Evolutionary conservation across 2,329 filamentous ascomycete genomes (phyloP), one percentile per base, ranked within the genome.

Genomic region (Myrmaecium sp.): DNA sequence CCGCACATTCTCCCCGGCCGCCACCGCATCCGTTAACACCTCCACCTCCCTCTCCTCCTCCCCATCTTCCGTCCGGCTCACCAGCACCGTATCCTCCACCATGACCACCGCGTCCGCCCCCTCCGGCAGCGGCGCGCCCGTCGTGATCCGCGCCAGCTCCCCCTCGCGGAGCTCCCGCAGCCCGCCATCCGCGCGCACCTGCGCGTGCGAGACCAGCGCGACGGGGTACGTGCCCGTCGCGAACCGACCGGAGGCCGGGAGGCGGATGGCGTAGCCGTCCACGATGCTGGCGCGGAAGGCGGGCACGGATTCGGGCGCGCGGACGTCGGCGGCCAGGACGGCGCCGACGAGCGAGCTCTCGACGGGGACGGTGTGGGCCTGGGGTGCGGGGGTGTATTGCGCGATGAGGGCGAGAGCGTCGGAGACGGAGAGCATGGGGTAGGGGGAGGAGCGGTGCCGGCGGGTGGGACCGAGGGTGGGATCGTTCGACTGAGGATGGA

Each of bases 281-380:
- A 98, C 89, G 21, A 94, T 95, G 45, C 86, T 95, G 11, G 89
- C 89, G 31, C 83, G 65, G 54, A 92, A 98, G 0, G 86, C 89
- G 1, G 89, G 89, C 0, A 98, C 89, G 5, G 76, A 70, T 46
- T 94, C 86, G 4, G 56, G 55, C 0, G 89, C 82, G 20, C 61
- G 67, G 14, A 98, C 74, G 37, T 92, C 77, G 44, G 83, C 72
- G 0, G 86, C 83, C 2, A 98, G 58, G 1, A 95, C 74, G 6
- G 66, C 69, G 5, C 82, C 82, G 1, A 86, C 67, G 1, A 95
- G 57, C 2, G 55, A 53, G 17, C 64, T 60, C 32, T 76, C 58
- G 4, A 92, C 75, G 5, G 68, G 63, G 2, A 60, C 55, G 25
- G 59, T 67, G 16, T 70, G 47, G 1, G 70, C 46, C 9, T 61